A percentile compares a stretch with the other conserved stretches of the same genome.
Evolutionary conservation across 768 basidiomycete species (phyloP).

Genomic region (Tylopilus sp.): DNA sequence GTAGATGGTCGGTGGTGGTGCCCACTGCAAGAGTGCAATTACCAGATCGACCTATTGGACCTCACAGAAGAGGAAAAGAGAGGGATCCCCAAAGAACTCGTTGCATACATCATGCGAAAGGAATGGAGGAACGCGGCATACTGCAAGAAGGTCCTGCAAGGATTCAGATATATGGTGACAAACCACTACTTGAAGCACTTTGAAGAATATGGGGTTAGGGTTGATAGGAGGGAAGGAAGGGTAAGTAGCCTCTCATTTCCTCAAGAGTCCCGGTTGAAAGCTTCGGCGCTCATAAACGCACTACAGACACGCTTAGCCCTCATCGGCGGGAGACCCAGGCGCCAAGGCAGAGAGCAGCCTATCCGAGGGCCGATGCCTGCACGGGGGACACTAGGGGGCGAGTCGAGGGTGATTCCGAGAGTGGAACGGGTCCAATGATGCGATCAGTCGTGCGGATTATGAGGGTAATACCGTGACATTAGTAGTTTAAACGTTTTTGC

Average conservation of each 20-base stretch:
- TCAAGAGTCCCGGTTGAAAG: background rate
- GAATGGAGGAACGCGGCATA: conserved; percentile 38
- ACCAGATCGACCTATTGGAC: conserved; percentile 45
- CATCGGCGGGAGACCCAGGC: conserved; percentile 5
- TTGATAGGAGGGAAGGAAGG: conserved; percentile 16
- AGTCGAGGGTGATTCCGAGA: conserved; percentile 23
- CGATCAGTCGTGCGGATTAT: background rate
- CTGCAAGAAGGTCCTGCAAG: conserved; percentile 18
- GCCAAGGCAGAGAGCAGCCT: background rate
- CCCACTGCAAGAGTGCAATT: conserved; percentile 39
- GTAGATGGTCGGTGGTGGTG: conserved; percentile 54
- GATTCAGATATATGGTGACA: conserved; percentile 25
- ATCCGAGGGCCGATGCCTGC: conserved; percentile 23
- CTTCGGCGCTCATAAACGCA: background rate
- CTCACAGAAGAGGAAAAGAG: conserved; percentile 34
- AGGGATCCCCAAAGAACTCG: conserved; percentile 20
- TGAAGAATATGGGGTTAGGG: conserved; percentile 16
- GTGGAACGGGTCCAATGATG: conserved; percentile 9
- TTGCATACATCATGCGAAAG: conserved; percentile 27
- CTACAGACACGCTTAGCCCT: conserved; percentile 13
- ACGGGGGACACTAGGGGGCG: conserved; percentile 23
- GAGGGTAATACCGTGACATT: background rate
- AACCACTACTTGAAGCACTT: conserved; percentile 27
- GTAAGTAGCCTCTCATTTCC: conserved; percentile 6
- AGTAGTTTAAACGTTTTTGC: background rate